A percentile compares a stretch with the other conserved stretches of the same genome.
These are phyloP conservation scores for Crithidia acanthocephali DNA, from an alignment of 208 protist genomes.

Conservation along the genomic window DNA sequence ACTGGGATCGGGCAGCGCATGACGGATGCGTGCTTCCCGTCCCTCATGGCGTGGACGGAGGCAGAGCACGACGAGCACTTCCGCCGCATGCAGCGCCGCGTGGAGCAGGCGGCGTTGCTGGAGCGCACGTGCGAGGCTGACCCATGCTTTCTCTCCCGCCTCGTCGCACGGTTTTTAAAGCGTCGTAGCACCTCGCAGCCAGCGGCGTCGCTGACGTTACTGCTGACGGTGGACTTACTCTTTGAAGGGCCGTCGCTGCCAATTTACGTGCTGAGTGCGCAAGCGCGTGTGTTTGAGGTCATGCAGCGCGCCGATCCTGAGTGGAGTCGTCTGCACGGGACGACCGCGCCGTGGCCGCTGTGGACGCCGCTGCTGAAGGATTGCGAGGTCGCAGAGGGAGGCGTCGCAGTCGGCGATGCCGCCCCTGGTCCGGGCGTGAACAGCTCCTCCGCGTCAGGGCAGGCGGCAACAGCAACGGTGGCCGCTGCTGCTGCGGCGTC, in stretches of 20 bases:
- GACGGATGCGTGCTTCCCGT: constrained; percentile 83
- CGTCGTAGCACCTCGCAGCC: neutral
- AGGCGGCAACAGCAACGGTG: too few species aligned
- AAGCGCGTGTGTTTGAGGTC: constrained; percentile 57
- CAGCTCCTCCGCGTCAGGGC: neutral
- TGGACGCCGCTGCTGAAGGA: constrained; percentile 42
- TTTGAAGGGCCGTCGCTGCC: constrained; percentile 73
- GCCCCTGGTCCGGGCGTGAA: neutral
- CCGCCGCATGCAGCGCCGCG: constrained; percentile 40
- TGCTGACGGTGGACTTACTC: constrained; percentile 76
- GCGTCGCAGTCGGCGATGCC: neutral
- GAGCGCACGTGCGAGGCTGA: constrained; percentile 39
- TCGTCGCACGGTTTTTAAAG: constrained; percentile 26
- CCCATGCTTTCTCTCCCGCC: constrained; percentile 41
- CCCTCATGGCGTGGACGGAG: constrained; percentile 76
- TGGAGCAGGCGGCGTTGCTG: constrained; percentile 55
- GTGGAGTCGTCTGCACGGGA: neutral
- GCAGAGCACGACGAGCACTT: constrained; percentile 64
- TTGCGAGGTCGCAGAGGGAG: constrained; percentile 1
- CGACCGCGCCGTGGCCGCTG: constrained; percentile 15
- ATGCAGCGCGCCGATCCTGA: constrained; percentile 3
- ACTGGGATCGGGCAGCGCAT: constrained; percentile 70
- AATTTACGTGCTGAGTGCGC: constrained; percentile 77
- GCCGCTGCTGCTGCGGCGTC: neutral
- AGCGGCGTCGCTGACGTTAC: constrained; percentile 28